Percentiles rank a stretch among this genome's conserved stretches.
Evolutionary conservation across 495 filamentous ascomycete species (phyloP).

Genomic region (Copromyces sp.): DNA sequence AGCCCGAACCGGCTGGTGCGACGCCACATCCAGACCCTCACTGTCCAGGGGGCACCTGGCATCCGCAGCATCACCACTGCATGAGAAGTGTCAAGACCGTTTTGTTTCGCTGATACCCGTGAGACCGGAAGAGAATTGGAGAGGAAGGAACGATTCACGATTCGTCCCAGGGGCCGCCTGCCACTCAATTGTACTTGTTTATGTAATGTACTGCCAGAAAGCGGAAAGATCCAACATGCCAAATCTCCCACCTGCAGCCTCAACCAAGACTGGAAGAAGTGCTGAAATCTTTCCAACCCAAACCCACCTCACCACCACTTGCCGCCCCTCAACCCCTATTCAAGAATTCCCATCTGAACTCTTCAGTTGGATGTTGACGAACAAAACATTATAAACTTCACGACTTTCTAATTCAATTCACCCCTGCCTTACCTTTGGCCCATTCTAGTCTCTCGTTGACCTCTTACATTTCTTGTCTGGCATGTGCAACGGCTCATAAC

Average conservation of each 20-base stretch:
- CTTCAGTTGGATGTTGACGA: neutral
- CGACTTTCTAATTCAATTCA: neutral
- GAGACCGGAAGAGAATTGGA: neutral
- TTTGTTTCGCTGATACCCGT: neutral
- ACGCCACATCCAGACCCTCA: neutral
- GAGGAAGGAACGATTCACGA: neutral
- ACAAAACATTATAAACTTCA: neutral
- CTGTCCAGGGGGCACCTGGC: constrained; percentile 4
- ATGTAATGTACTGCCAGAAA: neutral
- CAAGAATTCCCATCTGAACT: neutral
- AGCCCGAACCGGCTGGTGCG: neutral
- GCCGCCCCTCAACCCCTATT: constrained; percentile 1
- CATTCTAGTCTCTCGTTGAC: constrained; percentile 5
- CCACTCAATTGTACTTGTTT: neutral
- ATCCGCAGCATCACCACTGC: constrained; percentile 5
- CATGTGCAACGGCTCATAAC: neutral
- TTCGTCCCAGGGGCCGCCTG: neutral
- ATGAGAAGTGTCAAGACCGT: neutral
- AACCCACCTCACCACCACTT: neutral
- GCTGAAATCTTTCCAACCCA: neutral
- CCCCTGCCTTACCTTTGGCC: neutral
- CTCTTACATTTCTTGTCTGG: neutral
- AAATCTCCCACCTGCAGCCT: neutral
- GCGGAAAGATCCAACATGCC: constrained; percentile 3
- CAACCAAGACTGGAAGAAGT: neutral